A percentile compares a stretch with the other conserved stretches of the same genome.
Evolutionary conservation across 345 rosid genomes (phyloP).

Genomic region (Diplotaxis tenuifolia): DNA sequence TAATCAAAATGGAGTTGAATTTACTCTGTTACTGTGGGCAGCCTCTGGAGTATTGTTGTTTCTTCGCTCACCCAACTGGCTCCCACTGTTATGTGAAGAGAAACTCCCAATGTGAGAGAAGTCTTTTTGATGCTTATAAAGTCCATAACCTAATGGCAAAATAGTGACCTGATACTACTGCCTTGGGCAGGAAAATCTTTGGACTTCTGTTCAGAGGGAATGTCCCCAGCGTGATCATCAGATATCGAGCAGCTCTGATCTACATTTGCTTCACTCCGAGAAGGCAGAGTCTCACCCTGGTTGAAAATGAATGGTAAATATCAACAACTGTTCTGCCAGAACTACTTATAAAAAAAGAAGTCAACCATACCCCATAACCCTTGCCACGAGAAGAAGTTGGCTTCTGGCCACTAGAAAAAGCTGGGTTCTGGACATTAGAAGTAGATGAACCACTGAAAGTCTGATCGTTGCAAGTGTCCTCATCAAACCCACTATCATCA

Average conservation of each 20-base stretch:
- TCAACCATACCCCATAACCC: slow-evolving; percentile 34
- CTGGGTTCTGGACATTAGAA: slow-evolving; percentile 40
- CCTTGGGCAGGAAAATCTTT: slow-evolving; percentile 41
- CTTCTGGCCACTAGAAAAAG: slow-evolving; percentile 38
- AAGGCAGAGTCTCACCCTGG: slow-evolving; percentile 58
- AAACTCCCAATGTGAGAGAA: slow-evolving; percentile 16
- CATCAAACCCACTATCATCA: slow-evolving; percentile 81
- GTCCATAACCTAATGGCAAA: slow-evolving; percentile 3
- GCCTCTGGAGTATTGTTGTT: slow-evolving; percentile 19
- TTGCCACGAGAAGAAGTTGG: slow-evolving; percentile 44
- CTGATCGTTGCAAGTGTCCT: slow-evolving; percentile 56
- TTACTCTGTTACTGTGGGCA: slow-evolving; percentile 32
- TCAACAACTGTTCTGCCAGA: slow-evolving; percentile 9
- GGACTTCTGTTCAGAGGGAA: slow-evolving; percentile 44
- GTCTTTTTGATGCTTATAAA: not conserved
- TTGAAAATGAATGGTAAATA: slow-evolving; percentile 19
- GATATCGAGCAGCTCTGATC: slow-evolving; percentile 40
- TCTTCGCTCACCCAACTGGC: slow-evolving; percentile 31
- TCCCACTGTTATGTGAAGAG: slow-evolving; percentile 18
- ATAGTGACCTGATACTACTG: slow-evolving; percentile 55
- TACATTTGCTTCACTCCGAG: slow-evolving; percentile 38
- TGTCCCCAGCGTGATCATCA: slow-evolving; percentile 45
- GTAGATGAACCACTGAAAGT: slow-evolving; percentile 59
- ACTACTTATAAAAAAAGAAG: slow-evolving; percentile 18
- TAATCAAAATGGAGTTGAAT: slow-evolving; percentile 22